phyloP scores from a whole-genome alignment of 352 stramenopile genomes.

The Globisporangium sylvaticum region DNA sequence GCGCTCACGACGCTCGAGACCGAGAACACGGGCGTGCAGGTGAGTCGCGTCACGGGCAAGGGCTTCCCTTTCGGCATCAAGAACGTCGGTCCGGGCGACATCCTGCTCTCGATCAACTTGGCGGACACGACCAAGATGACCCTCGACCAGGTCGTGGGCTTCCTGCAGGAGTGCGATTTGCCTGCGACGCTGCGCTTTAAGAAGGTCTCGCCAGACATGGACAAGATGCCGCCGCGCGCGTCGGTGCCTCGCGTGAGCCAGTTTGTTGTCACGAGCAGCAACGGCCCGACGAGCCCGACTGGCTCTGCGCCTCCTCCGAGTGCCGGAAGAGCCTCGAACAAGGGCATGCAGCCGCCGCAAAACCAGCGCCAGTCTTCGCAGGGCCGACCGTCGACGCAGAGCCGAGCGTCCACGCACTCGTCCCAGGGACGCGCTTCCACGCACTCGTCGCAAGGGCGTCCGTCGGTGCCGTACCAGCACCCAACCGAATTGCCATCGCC shows the following conservation, averaged over 20 bases:
- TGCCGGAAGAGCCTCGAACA: conserved; percentile 8
- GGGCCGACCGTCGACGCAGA: conserved; percentile 8
- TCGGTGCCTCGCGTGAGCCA: conserved; percentile 52
- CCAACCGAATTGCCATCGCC: conserved; percentile 12
- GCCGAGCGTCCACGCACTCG: conserved; percentile 1
- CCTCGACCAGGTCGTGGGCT: conserved; percentile 80
- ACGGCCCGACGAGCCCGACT: conserved; percentile 48
- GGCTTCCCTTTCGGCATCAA: conserved; percentile 88
- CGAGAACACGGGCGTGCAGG: conserved; percentile 49
- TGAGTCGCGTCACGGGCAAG: conserved; percentile 83
- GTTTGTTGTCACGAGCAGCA: conserved; percentile 62
- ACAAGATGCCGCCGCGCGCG: conserved; percentile 26
- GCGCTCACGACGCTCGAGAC: conserved; percentile 76
- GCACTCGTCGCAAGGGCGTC: conserved; percentile 12
- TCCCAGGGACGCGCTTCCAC: conserved; percentile 9
- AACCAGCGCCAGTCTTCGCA: conserved; percentile 21
- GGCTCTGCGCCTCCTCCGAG: conserved; percentile 29
- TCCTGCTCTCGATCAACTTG: conserved; percentile 83
- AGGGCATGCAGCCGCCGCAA: conserved; percentile 21
- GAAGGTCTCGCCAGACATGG: conserved; percentile 62
- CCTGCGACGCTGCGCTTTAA: conserved; percentile 85
- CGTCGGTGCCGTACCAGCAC: conserved; percentile 19
- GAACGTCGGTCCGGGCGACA: conserved; percentile 77
- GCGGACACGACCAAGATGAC: conserved; percentile 74
- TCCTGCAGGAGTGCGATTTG: conserved; percentile 79